Conservation (phyloP, 257 asterid genomes). For the Cinchona pubescens region DNA sequence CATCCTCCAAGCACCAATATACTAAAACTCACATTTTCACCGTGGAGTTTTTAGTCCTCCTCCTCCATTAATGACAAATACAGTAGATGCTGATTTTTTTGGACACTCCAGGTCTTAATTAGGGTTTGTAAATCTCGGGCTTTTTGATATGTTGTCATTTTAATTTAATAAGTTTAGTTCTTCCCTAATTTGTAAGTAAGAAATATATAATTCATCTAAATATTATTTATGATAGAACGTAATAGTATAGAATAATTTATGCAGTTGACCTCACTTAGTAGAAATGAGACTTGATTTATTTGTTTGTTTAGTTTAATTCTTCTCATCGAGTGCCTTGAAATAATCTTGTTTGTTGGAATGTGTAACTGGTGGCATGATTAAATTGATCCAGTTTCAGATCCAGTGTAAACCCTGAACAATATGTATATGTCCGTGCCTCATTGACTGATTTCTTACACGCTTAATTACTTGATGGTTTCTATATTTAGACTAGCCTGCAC, state of each 20-base stretch:
- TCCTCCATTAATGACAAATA: background rate
- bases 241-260: no score
- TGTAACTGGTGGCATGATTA: background rate
- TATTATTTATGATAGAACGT: no score
- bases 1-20: conserved; percentile 19
- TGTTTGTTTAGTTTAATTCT: no score
- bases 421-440: background rate
- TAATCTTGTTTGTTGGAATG: background rate
- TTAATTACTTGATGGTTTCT: background rate
- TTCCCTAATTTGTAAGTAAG: no score
- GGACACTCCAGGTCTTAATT: background rate
- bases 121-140: background rate
- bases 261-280: no score
- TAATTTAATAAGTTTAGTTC: no score
- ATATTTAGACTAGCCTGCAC: background rate
- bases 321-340: no score
- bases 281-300: no score
- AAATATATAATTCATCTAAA: no score
- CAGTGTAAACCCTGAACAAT: background rate
- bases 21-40: background rate
- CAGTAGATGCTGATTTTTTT: background rate
- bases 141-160: background rate
- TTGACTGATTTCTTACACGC: background rate
- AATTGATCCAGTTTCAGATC: background rate
- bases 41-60: background rate